These are phyloP conservation scores for Phaeolepiota aurea DNA, from an alignment of 768 basidiomycete species.

Conservation along the genomic window DNA sequence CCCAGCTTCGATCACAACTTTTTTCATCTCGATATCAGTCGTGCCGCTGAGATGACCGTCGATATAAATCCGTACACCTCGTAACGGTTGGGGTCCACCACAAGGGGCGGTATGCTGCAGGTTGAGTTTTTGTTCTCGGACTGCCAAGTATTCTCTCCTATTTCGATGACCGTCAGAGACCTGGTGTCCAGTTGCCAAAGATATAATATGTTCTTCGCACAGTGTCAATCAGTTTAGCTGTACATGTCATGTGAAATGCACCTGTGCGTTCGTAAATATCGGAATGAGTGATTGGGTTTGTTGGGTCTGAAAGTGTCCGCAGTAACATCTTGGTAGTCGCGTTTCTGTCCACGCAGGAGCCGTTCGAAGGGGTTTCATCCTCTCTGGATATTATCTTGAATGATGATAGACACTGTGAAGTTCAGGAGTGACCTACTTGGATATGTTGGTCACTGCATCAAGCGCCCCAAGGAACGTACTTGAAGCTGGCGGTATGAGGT, in stretches of 20 bases:
- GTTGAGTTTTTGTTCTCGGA: slow-evolving; percentile 38
- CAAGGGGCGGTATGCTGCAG: slow-evolving; percentile 12
- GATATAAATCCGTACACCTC: slow-evolving; percentile 54
- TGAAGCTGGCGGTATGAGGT: neutral
- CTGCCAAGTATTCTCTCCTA: slow-evolving; percentile 27
- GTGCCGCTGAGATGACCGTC: slow-evolving; percentile 62
- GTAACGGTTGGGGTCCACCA: slow-evolving; percentile 21
- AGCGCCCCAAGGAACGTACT: neutral
- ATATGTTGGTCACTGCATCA: neutral
- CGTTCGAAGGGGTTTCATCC: slow-evolving; percentile 3
- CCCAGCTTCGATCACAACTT: slow-evolving; percentile 56
- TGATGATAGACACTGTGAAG: neutral
- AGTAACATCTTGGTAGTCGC: slow-evolving; percentile 54
- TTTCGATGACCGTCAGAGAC: slow-evolving; percentile 37
- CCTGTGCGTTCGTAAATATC: slow-evolving; percentile 56
- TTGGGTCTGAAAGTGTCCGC: slow-evolving; percentile 48
- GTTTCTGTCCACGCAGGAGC: slow-evolving; percentile 24
- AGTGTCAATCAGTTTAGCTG: neutral
- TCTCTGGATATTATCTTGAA: slow-evolving; percentile 2
- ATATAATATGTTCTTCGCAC: slow-evolving; percentile 45
- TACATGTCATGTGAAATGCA: slow-evolving; percentile 14
- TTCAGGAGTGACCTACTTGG: too few relatives aligned
- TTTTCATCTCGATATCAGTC: slow-evolving; percentile 77
- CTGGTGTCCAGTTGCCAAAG: slow-evolving; percentile 65
- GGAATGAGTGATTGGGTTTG: slow-evolving; percentile 77